phyloP scores from a whole-genome alignment of 2,329 filamentous ascomycete species.

The Alternaria alternata region DNA sequence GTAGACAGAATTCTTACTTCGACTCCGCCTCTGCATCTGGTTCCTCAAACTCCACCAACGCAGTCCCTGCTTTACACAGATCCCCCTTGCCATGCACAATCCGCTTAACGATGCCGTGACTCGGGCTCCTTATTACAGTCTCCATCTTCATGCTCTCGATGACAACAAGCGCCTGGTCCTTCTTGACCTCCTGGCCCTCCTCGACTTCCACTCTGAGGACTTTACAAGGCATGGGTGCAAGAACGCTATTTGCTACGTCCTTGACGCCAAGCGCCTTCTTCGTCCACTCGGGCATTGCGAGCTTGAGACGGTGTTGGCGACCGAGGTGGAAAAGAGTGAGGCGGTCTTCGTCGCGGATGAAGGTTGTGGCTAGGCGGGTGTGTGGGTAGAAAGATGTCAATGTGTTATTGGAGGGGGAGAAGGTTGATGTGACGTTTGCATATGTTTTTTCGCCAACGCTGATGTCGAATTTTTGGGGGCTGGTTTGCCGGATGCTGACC shows the following conservation, averaged over 20 bases:
- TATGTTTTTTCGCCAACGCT: constrained; percentile 52
- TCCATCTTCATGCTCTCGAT: constrained; percentile 65
- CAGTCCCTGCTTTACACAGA: constrained; percentile 57
- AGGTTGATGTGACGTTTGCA: constrained; percentile 58
- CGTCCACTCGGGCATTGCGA: constrained; percentile 76
- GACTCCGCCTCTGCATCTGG: constrained; percentile 13
- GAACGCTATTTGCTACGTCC: constrained; percentile 80
- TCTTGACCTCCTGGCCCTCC: constrained; percentile 82
- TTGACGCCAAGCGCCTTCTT: constrained; percentile 86
- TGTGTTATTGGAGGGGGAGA: constrained; percentile 54
- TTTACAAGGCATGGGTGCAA: constrained; percentile 97
- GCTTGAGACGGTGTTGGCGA: constrained; percentile 63
- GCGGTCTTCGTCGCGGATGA: constrained; percentile 70
- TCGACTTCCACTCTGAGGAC: constrained; percentile 87
- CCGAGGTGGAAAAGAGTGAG: constrained; percentile 81
- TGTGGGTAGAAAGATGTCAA: constrained; percentile 82
- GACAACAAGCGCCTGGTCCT: constrained; percentile 87
- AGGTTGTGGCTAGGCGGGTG: constrained; percentile 79
- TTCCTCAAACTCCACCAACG: constrained; percentile 44
- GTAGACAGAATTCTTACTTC: too few relatives aligned
- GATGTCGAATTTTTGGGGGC: constrained; percentile 61
- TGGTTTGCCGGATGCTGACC: constrained; percentile 62
- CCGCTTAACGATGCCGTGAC: constrained; percentile 57
- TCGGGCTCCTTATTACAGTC: constrained; percentile 61
- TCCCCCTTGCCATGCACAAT: constrained; percentile 60